Evolutionary conservation across 805 yeast genomes (phyloP), one percentile per base, ranked within the genome.

Genomic region (Yamadazyma kitorensis): DNA sequence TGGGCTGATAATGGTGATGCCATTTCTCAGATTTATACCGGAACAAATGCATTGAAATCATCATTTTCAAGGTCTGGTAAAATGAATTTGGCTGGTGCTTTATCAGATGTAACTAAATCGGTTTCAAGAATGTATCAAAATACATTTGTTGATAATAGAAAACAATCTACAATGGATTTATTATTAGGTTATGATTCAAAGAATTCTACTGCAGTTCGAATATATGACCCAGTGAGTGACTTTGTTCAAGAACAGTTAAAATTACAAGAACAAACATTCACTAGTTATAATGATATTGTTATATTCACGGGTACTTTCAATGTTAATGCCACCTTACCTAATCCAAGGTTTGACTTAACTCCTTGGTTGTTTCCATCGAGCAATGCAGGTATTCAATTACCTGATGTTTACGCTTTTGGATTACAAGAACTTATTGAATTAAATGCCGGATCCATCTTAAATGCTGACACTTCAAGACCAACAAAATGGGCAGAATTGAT

Each of bases 61-160:
- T 87, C 96, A 4, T 93, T 84, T 52, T 86, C 98, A 2, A 75
- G 99, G 54, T 81, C 86, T 18, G 98, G 98, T 16, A 91, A 89
- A 51, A 88, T 89, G 97, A 87, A 91, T 27, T 63, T 93, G 35
- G 98, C 98, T 0, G 97, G 98, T 22, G 96, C 97, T 0, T 61
- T 93, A n/a, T 84, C 96, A 0, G 99, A 93, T 61, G 96, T 94
- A 4, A 88, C 98, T 1, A 93, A 93, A 59, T 86, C 96, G 0
- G 96, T 93, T 6, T 82, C 95, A 26, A 72, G 99, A 59, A 80
- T 93, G 77, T 93, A 93, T 57, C 91, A 93, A 55, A 93, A 93
- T 61, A 91, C 94, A 44, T 93, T 93, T 60, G 89, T 87, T 50
- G 99, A 93, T 60, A 85, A 85, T 48, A 81, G 80, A 27, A 85